A percentile compares a stretch with the other conserved stretches of the same genome.
Evolutionary conservation across 805 yeast genomes (phyloP).

Genomic region (Saccharomycopsis sp.): DNA sequence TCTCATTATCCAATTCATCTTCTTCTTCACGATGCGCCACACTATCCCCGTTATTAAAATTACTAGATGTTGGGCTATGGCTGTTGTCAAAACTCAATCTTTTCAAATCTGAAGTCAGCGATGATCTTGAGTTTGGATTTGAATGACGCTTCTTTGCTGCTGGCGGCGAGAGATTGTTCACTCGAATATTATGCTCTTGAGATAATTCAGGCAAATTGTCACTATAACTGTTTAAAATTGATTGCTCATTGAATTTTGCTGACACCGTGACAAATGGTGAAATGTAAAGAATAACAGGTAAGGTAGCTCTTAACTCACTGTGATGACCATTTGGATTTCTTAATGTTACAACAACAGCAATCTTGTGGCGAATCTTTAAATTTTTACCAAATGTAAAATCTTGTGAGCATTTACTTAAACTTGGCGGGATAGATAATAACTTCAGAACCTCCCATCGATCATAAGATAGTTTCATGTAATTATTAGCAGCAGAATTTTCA

Average conservation of each 20-base stretch:
- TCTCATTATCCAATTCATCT: constrained; percentile 31
- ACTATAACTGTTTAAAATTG: constrained; percentile 19
- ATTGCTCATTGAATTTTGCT: constrained; percentile 37
- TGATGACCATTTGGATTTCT: constrained; percentile 88
- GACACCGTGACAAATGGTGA: constrained; percentile 76
- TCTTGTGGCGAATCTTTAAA: constrained; percentile 81
- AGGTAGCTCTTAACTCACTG: constrained; percentile 83
- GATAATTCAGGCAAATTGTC: constrained; percentile 15
- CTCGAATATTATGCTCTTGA: constrained; percentile 1
- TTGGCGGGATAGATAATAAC: constrained; percentile 58
- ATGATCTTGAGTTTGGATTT: constrained; percentile 9
- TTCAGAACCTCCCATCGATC: constrained; percentile 74
- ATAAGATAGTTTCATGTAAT: constrained; percentile 12
- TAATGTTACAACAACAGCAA: constrained; percentile 73
- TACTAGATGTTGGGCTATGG: no score
- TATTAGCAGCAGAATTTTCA: constrained; percentile 9
- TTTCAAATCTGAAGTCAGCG: constrained; percentile 11
- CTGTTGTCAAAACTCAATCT: no score
- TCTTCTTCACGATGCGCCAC: not conserved
- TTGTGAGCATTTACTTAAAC: constrained; percentile 72
- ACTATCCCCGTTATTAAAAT: no score
- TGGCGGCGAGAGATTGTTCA: not conserved
- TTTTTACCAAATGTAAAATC: constrained; percentile 69
- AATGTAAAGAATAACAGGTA: constrained; percentile 72
- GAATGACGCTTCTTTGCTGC: constrained; percentile 2